Evolutionary conservation across 2,329 filamentous ascomycete genomes (phyloP).

Genomic region (Dactylellina cionopaga): DNA sequence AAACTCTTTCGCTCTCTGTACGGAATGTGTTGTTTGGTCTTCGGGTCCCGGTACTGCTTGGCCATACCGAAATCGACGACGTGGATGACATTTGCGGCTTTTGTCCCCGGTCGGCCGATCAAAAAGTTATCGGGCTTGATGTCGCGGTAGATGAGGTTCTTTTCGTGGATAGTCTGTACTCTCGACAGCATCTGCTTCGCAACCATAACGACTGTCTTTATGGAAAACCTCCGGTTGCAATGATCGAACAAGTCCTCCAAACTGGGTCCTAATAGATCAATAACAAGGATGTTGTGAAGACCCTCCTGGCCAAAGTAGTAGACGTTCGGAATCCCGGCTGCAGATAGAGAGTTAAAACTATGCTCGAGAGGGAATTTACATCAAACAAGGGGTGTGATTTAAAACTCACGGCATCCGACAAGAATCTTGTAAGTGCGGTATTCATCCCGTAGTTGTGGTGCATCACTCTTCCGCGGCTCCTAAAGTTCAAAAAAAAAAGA

Average conservation of each 20-base stretch:
- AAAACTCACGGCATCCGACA: slow-evolving; percentile 92
- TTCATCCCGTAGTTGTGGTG: slow-evolving; percentile 95
- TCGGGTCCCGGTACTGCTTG: slow-evolving; percentile 98
- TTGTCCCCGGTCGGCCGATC: slow-evolving; percentile 89
- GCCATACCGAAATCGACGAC: slow-evolving; percentile 99
- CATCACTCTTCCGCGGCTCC: slow-evolving; percentile 99
- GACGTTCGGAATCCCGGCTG: slow-evolving; percentile 98
- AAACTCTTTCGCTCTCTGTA: slow-evolving; percentile 97
- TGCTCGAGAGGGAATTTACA: too few relatives aligned
- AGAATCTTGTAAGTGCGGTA: slow-evolving; percentile 99
- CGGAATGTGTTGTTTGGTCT: slow-evolving; percentile 98
- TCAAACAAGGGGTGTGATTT: too few relatives aligned
- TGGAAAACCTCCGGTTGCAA: slow-evolving; percentile 91
- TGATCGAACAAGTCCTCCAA: slow-evolving; percentile 97
- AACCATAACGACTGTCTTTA: slow-evolving; percentile 99
- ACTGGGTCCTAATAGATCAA: slow-evolving; percentile 92
- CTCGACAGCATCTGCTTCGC: slow-evolving; percentile 89
- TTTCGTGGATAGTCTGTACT: slow-evolving; percentile 95
- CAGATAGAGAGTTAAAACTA: slow-evolving; percentile 59
- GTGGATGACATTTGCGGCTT: slow-evolving; percentile 96
- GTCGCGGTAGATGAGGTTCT: slow-evolving; percentile 98
- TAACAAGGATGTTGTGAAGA: slow-evolving; percentile 97
- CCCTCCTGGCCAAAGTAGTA: slow-evolving; percentile 99
- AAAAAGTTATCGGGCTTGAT: slow-evolving; percentile 99
- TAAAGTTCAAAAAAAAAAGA: slow-evolving; percentile 60